phyloP scores from a whole-genome alignment of 1,139 yeast genomes.

The Magnusiomyces ingens region DNA sequence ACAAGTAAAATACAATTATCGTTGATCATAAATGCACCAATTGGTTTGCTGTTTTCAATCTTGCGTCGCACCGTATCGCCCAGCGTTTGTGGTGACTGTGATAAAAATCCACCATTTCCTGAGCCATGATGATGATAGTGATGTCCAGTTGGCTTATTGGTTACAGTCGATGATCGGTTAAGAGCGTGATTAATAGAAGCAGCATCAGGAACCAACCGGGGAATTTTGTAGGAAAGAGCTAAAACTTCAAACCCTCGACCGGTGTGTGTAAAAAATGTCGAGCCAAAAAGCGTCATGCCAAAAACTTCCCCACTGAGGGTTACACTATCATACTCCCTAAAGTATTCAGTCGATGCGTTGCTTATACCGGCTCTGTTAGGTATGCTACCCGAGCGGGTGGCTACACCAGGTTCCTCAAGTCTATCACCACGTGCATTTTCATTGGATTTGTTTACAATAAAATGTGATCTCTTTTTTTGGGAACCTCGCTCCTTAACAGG shows the following conservation, averaged over 20 bases:
- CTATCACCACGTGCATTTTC: neutral
- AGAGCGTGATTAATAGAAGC: constrained; percentile 21
- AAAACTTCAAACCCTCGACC: constrained; percentile 63
- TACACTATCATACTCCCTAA: constrained; percentile 34
- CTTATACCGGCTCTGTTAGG: neutral
- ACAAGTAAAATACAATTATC: constrained; percentile 56
- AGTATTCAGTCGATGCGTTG: constrained; percentile 31
- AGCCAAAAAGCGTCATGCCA: constrained; percentile 37
- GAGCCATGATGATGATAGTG: neutral
- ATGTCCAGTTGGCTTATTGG: neutral
- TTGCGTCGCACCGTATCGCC: constrained; percentile 23
- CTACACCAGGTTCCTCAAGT: neutral
- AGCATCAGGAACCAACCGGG: constrained; percentile 50
- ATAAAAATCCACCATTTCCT: neutral
- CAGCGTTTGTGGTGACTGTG: neutral
- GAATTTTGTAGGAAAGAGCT: constrained; percentile 52
- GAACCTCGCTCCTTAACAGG: constrained; percentile 45
- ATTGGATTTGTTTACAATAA: constrained; percentile 8
- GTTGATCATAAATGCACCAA: constrained; percentile 56
- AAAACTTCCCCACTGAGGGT: constrained; percentile 29
- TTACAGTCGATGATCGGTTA: constrained; percentile 20
- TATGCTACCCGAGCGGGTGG: neutral
- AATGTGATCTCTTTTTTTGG: constrained; percentile 29
- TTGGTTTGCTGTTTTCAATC: constrained; percentile 38
- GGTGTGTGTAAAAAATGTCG: constrained; percentile 55